A percentile compares a stretch with the other conserved stretches of the same genome.
These are phyloP conservation scores for Fusarium redolens DNA, from an alignment of 2,329 filamentous ascomycete species.

Conservation along the genomic window DNA sequence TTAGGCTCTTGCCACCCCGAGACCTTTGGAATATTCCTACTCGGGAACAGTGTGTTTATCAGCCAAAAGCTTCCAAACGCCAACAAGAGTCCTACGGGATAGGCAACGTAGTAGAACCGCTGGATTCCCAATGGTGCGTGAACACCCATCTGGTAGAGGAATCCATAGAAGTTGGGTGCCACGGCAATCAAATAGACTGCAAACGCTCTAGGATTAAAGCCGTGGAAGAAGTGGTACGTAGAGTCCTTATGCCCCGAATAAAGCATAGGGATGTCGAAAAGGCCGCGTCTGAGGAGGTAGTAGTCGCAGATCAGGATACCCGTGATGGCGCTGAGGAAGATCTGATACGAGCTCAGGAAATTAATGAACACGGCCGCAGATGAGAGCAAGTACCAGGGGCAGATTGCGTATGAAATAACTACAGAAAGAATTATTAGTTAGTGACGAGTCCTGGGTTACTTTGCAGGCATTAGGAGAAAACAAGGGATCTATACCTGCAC, in stretches of 20 bases:
- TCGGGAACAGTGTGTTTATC: background rate
- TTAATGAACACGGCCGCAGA: conserved; percentile 15
- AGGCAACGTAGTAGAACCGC: conserved; percentile 2
- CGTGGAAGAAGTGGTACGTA: conserved; percentile 6
- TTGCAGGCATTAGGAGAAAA: rapidly evolving
- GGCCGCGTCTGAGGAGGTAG: background rate
- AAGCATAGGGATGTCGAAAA: conserved; percentile 7
- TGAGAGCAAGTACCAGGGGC: conserved; percentile 5
- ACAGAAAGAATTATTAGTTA: rapidly evolving
- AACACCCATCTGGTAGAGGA: conserved; percentile 11
- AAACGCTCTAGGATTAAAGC: background rate
- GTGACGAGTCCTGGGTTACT: rapidly evolving
- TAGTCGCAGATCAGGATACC: conserved; percentile 17
- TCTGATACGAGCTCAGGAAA: conserved; percentile 18
- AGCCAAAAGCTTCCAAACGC: conserved; percentile 12
- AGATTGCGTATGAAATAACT: conserved; percentile 10
- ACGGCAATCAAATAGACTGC: conserved; percentile 1
- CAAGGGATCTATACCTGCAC: background rate
- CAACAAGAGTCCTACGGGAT: background rate
- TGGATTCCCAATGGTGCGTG: background rate
- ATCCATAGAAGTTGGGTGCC: conserved; percentile 17
- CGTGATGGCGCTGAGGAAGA: conserved; percentile 12
- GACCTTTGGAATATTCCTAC: rapidly evolving
- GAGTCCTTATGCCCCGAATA: background rate
- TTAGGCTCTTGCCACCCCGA: background rate